A percentile compares a stretch with the other conserved stretches of the same genome.
Conservation (phyloP, 1,284 basidiomycete species). For the Leucoagaricus sp. region DNA sequence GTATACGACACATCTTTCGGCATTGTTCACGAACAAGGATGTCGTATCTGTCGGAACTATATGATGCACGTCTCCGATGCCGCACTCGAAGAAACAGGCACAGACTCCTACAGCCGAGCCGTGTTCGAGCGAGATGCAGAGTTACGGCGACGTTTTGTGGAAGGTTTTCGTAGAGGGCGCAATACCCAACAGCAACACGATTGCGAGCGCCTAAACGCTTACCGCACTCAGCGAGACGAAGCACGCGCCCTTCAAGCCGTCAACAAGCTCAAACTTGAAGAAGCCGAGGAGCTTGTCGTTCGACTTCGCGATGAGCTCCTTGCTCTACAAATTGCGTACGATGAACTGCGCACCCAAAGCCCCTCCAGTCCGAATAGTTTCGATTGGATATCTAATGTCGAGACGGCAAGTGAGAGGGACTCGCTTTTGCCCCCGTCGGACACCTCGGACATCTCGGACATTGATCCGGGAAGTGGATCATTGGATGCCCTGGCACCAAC, state of each 20-base stretch:
- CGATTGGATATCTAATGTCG: not conserved
- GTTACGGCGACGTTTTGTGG: slow-evolving; percentile 25
- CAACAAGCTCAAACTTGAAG: slow-evolving; percentile 29
- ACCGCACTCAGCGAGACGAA: slow-evolving; percentile 28
- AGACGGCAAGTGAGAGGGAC: not conserved
- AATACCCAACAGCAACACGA: slow-evolving; percentile 27
- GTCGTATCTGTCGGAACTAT: slow-evolving; percentile 39
- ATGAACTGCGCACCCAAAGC: slow-evolving; percentile 17
- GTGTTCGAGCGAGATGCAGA: slow-evolving; percentile 36
- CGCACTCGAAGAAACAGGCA: slow-evolving; percentile 24
- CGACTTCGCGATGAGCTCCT: slow-evolving; percentile 36
- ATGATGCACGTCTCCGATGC: slow-evolving; percentile 43
- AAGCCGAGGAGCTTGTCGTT: slow-evolving; percentile 34
- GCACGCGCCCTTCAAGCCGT: slow-evolving; percentile 15
- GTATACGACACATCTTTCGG: slow-evolving; percentile 30
- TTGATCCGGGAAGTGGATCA: too few species aligned
- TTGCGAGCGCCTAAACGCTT: slow-evolving; percentile 23
- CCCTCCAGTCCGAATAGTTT: not conserved
- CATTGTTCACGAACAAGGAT: slow-evolving; percentile 42
- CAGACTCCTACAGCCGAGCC: slow-evolving; percentile 33
- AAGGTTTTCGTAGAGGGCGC: slow-evolving; percentile 31
- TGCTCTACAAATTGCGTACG: slow-evolving; percentile 35
- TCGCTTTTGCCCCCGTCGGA: not conserved
- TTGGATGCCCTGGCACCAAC: too few species aligned
- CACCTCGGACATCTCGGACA: too few species aligned